phyloP scores from a whole-genome alignment of 2,329 filamentous ascomycete species.

The Chaetomium strumarium region DNA sequence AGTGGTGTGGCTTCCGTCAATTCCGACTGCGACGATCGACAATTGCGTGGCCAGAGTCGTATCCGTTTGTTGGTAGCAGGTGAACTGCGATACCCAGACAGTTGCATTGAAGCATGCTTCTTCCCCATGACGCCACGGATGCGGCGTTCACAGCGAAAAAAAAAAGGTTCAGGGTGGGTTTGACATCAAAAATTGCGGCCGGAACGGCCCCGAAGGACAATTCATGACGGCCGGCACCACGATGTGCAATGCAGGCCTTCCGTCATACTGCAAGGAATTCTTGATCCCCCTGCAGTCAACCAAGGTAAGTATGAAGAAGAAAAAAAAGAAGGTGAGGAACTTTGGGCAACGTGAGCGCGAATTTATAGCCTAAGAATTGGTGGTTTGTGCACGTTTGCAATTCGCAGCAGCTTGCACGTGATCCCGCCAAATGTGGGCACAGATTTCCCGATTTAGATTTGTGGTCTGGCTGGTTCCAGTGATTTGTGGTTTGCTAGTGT shows the following conservation, averaged over 20 bases:
- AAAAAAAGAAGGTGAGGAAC: constrained; percentile 7
- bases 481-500: no score
- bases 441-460: no score
- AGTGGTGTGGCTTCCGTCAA: no score
- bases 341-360: background rate
- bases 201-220: constrained; percentile 8
- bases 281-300: constrained; percentile 10
- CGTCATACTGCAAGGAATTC: constrained; percentile 6
- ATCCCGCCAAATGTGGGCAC: background rate
- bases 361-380: constrained; percentile 1
- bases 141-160: constrained; percentile 9
- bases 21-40: background rate
- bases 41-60: no score
- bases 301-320: constrained; percentile 17
- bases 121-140: constrained; percentile 7
- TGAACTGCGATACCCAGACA: no score
- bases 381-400: constrained; percentile 11
- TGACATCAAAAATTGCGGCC: constrained; percentile 14
- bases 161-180: constrained; percentile 7
- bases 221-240: constrained; percentile 9
- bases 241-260: constrained; percentile 15
- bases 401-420: constrained; percentile 7
- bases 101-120: no score
- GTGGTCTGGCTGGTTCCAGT: no score
- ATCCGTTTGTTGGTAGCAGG: no score